Base-by-base conservation (phyloP, 768 basidiomycete species). In the Gloeophyllum trabeum region DNA sequence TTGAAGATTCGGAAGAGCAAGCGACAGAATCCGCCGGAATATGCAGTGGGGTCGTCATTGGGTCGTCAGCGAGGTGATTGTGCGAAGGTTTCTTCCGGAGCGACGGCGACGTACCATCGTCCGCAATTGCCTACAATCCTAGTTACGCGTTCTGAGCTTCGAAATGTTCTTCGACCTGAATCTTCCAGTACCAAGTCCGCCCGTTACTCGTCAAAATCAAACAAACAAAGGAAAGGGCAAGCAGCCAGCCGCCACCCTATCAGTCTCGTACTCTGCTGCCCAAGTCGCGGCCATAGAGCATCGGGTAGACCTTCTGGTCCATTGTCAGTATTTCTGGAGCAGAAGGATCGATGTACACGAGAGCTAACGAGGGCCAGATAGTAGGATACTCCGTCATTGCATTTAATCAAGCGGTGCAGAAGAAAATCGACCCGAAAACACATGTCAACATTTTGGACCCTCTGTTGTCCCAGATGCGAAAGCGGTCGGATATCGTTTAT, bases 331-430 rank as follows among this genome's bases (percentile, higher is more conserved):
- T 71, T 45, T 35, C 24, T 34, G 37, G 37, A 19, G 19, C 21
- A 21, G n/a, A n/a, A n/a, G n/a, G n/a, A n/a, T n/a, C 23, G 24
- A 23, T 20, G 26, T 3, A 18, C 6, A 40, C 18, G 16, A 25
- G 10, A 28, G 35, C 52, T 51, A 42, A 54, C 41, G 10, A 35
- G 21, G 13, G 39, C 40, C 16, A 39, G 24, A 23, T 56, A 93
- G 89, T 93, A 67, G 90, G 90, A 69, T 93, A 91, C 61, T 75
- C 80, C 22, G 78, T 88, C 25, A 54, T 93, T 36, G 82, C 80
- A 1, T 69, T 93, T 48, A 83, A 76, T 50, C 85, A 91, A 51
- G 76, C 73, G 2, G 69, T 84, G 13, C 65, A 76, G 43, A 77
- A 79, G 41, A 79, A 75, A 46, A 67, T 89, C n/a, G 84, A 88